Evolutionary conservation across 495 filamentous ascomycete genomes (phyloP).

Genomic region (Hypoxylon crocopeplum): DNA sequence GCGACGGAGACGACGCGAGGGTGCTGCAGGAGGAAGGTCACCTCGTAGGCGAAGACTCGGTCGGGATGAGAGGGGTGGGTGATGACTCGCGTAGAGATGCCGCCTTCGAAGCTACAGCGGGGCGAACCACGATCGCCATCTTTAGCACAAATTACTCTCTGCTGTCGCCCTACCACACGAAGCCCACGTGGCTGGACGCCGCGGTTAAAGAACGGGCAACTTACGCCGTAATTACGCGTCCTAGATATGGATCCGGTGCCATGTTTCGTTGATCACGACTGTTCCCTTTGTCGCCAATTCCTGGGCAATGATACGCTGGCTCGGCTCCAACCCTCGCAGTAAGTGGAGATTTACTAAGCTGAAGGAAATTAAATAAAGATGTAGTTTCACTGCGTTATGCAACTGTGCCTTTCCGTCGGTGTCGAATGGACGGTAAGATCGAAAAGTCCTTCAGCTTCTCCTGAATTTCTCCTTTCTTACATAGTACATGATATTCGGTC

Average conservation of each 20-base stretch:
- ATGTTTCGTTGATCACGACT: slow-evolving; percentile 2
- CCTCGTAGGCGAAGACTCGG: slow-evolving; percentile 49
- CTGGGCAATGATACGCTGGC: no score
- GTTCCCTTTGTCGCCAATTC: neutral
- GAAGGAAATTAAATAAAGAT: slow-evolving; percentile 2
- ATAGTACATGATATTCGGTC: neutral
- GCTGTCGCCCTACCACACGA: neutral
- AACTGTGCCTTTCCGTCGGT: neutral
- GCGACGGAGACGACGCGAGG: slow-evolving; percentile 41
- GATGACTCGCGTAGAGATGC: slow-evolving; percentile 38
- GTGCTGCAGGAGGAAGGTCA: slow-evolving; percentile 44
- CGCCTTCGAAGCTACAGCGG: slow-evolving; percentile 42
- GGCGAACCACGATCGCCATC: slow-evolving; percentile 14
- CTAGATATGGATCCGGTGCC: slow-evolving; percentile 28
- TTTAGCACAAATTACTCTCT: slow-evolving; percentile 6
- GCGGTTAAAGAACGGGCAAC: neutral
- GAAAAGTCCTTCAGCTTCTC: neutral
- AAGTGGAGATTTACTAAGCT: no score
- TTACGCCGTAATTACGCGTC: slow-evolving; percentile 35
- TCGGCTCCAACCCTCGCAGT: no score
- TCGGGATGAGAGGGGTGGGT: slow-evolving; percentile 33
- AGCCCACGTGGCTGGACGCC: slow-evolving; percentile 4
- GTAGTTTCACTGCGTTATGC: neutral
- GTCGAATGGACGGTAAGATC: neutral
- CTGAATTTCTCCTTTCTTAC: neutral